Evolutionary conservation across 192 early-diverging fungal species (phyloP).

Genomic region (Coemansia umbellata): DNA sequence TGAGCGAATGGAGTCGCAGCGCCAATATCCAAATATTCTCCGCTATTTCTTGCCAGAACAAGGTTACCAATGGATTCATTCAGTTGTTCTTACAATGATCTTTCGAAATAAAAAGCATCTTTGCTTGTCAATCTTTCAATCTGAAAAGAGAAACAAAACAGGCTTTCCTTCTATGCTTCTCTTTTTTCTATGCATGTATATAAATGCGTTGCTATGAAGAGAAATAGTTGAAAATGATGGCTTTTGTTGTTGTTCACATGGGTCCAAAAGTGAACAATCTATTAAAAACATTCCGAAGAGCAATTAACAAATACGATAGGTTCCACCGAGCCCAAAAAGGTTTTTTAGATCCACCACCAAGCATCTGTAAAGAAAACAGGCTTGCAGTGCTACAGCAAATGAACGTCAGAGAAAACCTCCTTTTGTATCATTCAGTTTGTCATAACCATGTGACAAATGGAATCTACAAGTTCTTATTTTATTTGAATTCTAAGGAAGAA

Average conservation of each 20-base stretch:
- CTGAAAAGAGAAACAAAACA: too few species aligned
- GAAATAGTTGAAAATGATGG: too few species aligned
- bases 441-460: not conserved
- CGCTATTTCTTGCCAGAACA: not conserved
- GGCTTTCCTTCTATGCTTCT: too few species aligned
- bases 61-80: not conserved
- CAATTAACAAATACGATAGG: not conserved
- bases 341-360: not conserved
- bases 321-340: not conserved
- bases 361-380: not conserved
- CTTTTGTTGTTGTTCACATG: conserved; percentile 10
- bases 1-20: not conserved
- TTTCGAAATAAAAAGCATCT: not conserved
- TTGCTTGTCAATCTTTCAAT: not conserved
- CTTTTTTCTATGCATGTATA: too few species aligned
- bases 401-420: not conserved
- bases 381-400: too few species aligned
- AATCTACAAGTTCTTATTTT: too few species aligned
- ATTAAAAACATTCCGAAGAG: not conserved
- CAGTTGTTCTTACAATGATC: not conserved
- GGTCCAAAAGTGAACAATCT: not conserved
- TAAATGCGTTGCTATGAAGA: too few species aligned
- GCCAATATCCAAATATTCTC: not conserved
- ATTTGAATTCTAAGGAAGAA: too few species aligned
- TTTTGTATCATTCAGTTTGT: not conserved